Base-by-base conservation (phyloP, 345 rosid species). In the Melastoma malabathricum region DNA sequence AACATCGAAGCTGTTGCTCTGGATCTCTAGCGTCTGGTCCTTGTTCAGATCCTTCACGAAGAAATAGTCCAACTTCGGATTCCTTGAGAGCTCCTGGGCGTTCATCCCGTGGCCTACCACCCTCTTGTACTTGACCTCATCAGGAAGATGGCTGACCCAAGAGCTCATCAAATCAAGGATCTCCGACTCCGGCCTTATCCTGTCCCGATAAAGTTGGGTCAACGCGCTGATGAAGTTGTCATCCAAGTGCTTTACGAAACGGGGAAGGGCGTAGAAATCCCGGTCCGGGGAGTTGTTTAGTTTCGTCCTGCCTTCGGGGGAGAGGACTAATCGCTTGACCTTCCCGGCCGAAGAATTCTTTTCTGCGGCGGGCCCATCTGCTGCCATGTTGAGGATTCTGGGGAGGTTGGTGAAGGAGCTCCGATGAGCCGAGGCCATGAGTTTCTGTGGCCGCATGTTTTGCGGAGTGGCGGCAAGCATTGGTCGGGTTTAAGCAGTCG, bases 31-130 rank as follows among this genome's bases (percentile, higher is more conserved):
- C 43, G 55, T 69, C 54, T 79, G 85, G 29, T 82, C 85, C 46
- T 61, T 62, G 67, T 89, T 88, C 13, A 82, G 68, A 60, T 82
- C 85, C 75, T 76, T 78, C 47, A 78, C 79, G 16, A 78, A 64
- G 68, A 82, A 82, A 38, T 76, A 74, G 48, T 82, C 83, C 46
- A 82, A 59, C 51, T 74, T 58, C 22, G 76, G 81, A 55, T 86
- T 89, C 76, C 73, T 82, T 13, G 87, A 77, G 43, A 90, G 94
- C 69, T 90, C 98, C 51, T 72, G 89, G n/a, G 92, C 89, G 31
- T 86, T 90, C 44, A 90, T 89, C 46, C 98, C 94, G 61, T 90
- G 94, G 1, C 98, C 96, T 46, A 82, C 89, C 44, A 90, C 85
- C 73, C 80, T 83, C 61, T 68, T 72, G 77, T 70, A 82, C 64